Evolutionary conservation across 768 basidiomycete species (phyloP).

Genomic region (Thelephora aurantiotincta): DNA sequence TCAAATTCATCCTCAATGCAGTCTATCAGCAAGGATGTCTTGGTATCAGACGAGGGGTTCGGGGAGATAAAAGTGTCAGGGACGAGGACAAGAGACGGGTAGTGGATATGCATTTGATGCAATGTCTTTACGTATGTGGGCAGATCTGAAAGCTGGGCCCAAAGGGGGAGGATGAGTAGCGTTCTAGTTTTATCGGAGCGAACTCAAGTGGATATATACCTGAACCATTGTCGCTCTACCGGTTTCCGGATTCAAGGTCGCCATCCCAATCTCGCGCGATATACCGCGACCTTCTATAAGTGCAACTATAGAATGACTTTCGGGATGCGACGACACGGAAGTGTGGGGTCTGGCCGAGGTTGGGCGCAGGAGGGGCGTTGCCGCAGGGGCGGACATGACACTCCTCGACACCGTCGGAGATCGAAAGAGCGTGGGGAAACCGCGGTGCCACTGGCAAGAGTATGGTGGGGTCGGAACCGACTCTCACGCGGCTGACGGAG

Average conservation of each 20-base stretch:
- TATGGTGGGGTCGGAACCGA: too few species aligned
- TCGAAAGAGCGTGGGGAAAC: too few species aligned
- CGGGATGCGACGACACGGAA: constrained; percentile 39
- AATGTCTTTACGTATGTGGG: constrained; percentile 83
- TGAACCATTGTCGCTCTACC: constrained; percentile 68
- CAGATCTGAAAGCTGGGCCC: constrained; percentile 60
- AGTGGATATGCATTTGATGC: constrained; percentile 72
- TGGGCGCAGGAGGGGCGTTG: constrained; percentile 46
- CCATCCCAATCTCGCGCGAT: constrained; percentile 76
- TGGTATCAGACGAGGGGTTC: constrained; percentile 28
- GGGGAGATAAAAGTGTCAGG: constrained; percentile 70
- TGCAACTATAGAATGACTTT: constrained; percentile 51
- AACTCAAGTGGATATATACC: constrained; percentile 23
- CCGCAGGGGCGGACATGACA: too few species aligned
- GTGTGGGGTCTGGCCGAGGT: constrained; percentile 50
- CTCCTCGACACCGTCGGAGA: too few species aligned
- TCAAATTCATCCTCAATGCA: constrained; percentile 67
- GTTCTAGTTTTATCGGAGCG: background rate
- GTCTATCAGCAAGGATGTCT: constrained; percentile 53
- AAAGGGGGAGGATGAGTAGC: background rate
- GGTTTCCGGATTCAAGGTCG: constrained; percentile 69
- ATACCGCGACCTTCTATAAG: constrained; percentile 68
- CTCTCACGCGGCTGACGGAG: too few species aligned
- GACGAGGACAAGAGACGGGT: constrained; percentile 57
- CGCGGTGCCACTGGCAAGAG: too few species aligned